Evolutionary conservation across 2,329 filamentous ascomycete genomes (phyloP).

Genomic region (Fusarium floridanum): DNA sequence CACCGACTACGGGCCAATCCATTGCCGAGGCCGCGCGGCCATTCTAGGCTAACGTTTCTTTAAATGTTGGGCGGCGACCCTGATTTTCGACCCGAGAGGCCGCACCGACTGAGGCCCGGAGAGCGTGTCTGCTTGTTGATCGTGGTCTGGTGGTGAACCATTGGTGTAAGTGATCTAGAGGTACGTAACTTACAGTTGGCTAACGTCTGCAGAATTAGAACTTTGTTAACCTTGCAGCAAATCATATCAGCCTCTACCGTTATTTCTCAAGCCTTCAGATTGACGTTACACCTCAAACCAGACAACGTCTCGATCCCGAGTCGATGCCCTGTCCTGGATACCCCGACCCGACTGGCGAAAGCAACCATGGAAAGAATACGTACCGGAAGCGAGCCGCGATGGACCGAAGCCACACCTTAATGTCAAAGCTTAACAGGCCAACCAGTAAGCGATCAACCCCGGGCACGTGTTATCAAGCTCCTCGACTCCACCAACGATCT

Average conservation of each 20-base stretch:
- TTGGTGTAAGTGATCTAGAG: neutral
- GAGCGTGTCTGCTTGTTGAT: constrained; percentile 17
- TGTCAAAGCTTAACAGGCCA: constrained; percentile 4
- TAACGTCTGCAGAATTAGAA: neutral
- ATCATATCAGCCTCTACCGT: neutral
- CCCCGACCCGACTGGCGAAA: neutral
- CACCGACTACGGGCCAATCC: constrained; percentile 36
- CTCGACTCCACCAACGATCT: neutral
- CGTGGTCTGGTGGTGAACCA: neutral
- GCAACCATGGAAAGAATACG: neutral
- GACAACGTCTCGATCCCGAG: neutral
- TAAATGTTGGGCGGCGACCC: constrained; percentile 14
- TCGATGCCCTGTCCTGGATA: constrained; percentile 2
- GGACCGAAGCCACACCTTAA: constrained; percentile 8
- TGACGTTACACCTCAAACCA: neutral
- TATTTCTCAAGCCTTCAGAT: neutral
- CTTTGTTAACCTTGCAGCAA: neutral
- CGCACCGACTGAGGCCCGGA: neutral
- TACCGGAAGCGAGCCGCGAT: neutral
- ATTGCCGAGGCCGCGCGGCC: constrained; percentile 40
- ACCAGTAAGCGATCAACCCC: neutral
- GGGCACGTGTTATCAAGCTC: neutral
- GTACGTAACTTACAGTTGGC: neutral
- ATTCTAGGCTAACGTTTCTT: constrained; percentile 17
- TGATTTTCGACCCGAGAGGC: neutral